Evolutionary conservation across 2,329 filamentous ascomycete species (phyloP).

Genomic region (Nemania sp.): DNA sequence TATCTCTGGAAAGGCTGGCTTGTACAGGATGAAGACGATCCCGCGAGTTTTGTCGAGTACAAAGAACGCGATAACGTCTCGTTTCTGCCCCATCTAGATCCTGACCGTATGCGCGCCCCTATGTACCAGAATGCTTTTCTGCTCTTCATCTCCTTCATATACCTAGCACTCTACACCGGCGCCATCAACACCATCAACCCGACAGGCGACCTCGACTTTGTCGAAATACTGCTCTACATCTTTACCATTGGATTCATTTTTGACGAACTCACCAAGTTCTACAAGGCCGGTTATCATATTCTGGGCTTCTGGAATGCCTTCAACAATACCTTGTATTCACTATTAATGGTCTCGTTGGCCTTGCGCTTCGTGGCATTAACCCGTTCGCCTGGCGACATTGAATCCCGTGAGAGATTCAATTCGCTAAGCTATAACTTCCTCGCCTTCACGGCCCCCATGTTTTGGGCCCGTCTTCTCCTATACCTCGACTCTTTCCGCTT

Average conservation of each 20-base stretch:
- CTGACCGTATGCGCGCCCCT: conserved; percentile 92
- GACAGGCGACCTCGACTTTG: conserved; percentile 82
- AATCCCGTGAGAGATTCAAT: conserved; percentile 75
- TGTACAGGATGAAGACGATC: conserved; percentile 93
- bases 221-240: conserved; percentile 86
- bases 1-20: conserved; percentile 97
- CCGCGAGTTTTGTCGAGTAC: conserved; percentile 90
- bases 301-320: conserved; percentile 98
- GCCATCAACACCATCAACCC: conserved; percentile 96
- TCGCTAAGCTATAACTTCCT: conserved; percentile 92
- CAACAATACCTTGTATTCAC: conserved; percentile 83
- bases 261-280: conserved; percentile 89
- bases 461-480: conserved; percentile 91
- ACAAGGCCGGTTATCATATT: conserved; percentile 93
- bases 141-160: conserved; percentile 85
- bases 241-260: conserved; percentile 93
- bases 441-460: conserved; percentile 93
- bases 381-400: conserved; percentile 62
- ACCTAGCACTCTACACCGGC: conserved; percentile 84
- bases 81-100: conserved; percentile 87
- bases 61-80: conserved; percentile 80
- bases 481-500: conserved; percentile 95
- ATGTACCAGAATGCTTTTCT: conserved; percentile 93
- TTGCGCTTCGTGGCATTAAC: conserved; percentile 82
- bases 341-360: conserved; percentile 82